Base-by-base conservation (phyloP, 805 yeast species). In the Saccharomycopsis babjevae region DNA sequence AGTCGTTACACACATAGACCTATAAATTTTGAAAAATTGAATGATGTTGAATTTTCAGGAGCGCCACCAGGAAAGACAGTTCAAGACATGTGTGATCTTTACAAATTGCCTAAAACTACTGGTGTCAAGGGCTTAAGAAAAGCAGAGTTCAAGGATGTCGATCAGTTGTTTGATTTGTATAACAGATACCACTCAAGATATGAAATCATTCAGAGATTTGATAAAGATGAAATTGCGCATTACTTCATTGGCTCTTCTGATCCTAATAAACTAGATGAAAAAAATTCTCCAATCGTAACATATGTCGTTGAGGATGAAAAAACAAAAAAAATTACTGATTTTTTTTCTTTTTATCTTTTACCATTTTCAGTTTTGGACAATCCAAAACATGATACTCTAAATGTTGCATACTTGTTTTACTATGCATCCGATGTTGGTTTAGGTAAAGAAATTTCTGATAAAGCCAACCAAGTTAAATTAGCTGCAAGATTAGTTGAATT, bases 1-100 rank as follows among this genome's bases (percentile, higher is more conserved):
- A 86, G 96, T 71, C 81, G 97, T 63, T 94, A 94, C 72, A 87
- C 88, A 50, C 99, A 94, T 74, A 87, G 99, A 67, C 96, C 97
- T 1, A 76, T 94, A 66, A 88, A 94, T 70, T 94, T 99, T 98
- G 75, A 83, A 15, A 93, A 89, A 69, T 79, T 94, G 28, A 78
- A 88, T 68, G 97, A 90, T 59, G 96, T 91, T 60, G 97, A 97
- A 0, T 94, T 94, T 68, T 84, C 94, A 13, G 84, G 83, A 59
- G 77, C 91, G 61, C 97, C 97, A 10, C 77, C 80, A 16, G 81
- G 79, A 61, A 83, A 83, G 60, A 85, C 97, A 1, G 80, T 80
- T 58, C 78, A 85, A 2, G 77, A 80, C 59, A 86, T 86, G 88
- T 77, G 84, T 30, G 84, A 88, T 5, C 74, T 77, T 66, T 83